These are phyloP conservation scores for Oenanthe javanica DNA, from an alignment of 140 eudicot species.

Conservation along the genomic window DNA sequence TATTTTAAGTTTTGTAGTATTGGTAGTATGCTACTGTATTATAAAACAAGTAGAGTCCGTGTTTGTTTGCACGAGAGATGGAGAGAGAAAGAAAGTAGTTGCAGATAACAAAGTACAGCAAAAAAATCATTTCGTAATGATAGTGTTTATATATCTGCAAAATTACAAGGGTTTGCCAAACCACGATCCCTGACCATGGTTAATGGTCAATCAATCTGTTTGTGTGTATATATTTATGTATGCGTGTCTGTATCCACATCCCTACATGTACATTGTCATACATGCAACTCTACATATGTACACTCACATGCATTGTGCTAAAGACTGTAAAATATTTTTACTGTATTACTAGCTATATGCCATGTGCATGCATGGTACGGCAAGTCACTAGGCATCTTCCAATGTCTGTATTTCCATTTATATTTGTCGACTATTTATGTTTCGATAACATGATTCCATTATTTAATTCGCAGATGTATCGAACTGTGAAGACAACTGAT, in stretches of 20 bases:
- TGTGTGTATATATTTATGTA: background rate
- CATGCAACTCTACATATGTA: constrained; percentile 1
- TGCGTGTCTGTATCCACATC: background rate
- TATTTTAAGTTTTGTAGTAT: constrained; percentile 2
- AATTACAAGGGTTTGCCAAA: constrained; percentile 35
- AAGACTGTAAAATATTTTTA: background rate
- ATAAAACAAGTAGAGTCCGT: background rate
- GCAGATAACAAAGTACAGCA: constrained; percentile 54
- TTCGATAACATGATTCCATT: background rate
- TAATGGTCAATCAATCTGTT: constrained; percentile 7
- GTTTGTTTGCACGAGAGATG: constrained; percentile 2
- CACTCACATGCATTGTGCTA: background rate
- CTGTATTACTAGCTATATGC: background rate
- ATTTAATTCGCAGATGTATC: constrained; percentile 62
- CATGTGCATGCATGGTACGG: constrained; percentile 1
- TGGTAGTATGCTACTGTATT: background rate
- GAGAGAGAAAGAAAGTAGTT: constrained; percentile 7
- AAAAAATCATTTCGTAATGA: constrained; percentile 78
- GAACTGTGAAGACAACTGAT: constrained; percentile 94
- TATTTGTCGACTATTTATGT: background rate
- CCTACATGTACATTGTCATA: background rate
- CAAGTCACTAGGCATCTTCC: background rate
- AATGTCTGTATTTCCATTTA: background rate
- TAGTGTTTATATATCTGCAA: constrained; percentile 29
- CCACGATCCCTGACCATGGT: constrained; percentile 38